phyloP scores from a whole-genome alignment of 2,329 filamentous ascomycete species.

The Aureobasidium sp. region DNA sequence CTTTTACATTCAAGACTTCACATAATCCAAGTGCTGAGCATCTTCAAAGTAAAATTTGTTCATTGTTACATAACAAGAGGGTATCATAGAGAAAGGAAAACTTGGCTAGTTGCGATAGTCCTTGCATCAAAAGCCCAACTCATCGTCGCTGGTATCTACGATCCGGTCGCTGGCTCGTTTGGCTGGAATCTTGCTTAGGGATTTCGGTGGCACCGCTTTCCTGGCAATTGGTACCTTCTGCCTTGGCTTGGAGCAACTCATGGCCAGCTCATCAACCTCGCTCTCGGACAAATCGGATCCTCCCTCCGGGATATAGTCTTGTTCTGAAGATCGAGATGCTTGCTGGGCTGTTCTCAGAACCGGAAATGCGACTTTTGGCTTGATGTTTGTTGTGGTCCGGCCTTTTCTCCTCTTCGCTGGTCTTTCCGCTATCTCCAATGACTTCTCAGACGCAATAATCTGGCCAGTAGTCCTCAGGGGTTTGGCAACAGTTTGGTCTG shows the following conservation, averaged over 20 bases:
- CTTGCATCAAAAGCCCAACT: not conserved
- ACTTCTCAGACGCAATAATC: too few species aligned
- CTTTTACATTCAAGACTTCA: not conserved
- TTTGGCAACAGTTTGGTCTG: not conserved
- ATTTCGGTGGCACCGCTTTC: not conserved
- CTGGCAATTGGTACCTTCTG: not conserved
- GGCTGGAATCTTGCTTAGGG: not conserved
- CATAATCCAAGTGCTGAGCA: not conserved
- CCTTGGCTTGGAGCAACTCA: conserved; percentile 10
- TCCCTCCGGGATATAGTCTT: not conserved
- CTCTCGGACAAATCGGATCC: not conserved
- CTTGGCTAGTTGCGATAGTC: not conserved
- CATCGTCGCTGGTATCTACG: conserved; percentile 1
- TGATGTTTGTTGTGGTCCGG: not conserved
- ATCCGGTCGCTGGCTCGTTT: not conserved
- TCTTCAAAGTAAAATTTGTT: not conserved
- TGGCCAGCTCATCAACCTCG: conserved; percentile 14
- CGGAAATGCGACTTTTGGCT: not conserved
- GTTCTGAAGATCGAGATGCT: not conserved
- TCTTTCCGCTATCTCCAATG: not conserved
- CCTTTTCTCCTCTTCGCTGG: not conserved
- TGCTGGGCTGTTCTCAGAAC: not conserved
- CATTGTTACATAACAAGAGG: not conserved
- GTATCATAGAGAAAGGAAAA: not conserved
- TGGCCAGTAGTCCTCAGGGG: not conserved